Evolutionary conservation across 2,329 filamentous ascomycete species (phyloP).

Genomic region (Zasmidium citrigriseum): DNA sequence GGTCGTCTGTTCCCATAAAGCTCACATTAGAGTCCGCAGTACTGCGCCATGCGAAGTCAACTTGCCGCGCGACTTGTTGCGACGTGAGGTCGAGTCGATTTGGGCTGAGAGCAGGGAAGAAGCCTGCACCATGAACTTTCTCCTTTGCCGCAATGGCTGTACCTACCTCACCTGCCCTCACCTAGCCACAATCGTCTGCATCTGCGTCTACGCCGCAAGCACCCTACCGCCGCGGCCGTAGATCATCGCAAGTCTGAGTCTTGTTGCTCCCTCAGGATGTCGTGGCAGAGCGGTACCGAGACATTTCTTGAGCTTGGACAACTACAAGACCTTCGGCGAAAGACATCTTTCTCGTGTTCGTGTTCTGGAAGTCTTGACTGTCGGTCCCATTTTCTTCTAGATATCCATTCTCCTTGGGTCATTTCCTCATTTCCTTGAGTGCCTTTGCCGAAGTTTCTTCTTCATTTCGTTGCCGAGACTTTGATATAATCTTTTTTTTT

Average conservation of each 20-base stretch:
- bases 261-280: background rate
- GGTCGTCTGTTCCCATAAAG: no score
- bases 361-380: background rate
- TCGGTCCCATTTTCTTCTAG: background rate
- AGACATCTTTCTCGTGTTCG: no score
- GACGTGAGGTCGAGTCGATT: no score
- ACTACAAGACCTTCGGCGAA: background rate
- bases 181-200: no score
- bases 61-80: no score
- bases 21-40: no score
- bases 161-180: no score
- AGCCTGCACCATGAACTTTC: no score
- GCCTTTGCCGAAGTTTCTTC: background rate
- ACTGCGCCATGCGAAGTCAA: no score
- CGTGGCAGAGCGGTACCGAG: background rate
- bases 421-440: background rate
- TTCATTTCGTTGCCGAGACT: background rate
- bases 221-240: background rate
- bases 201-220: background rate
- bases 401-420: background rate
- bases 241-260: background rate
- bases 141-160: no score
- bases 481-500: background rate
- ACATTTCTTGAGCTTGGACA: background rate
- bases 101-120: no score